Evolutionary conservation across 2,329 filamentous ascomycete species (phyloP), one percentile per base, ranked within the genome.

Genomic region (Eutypa lata): DNA sequence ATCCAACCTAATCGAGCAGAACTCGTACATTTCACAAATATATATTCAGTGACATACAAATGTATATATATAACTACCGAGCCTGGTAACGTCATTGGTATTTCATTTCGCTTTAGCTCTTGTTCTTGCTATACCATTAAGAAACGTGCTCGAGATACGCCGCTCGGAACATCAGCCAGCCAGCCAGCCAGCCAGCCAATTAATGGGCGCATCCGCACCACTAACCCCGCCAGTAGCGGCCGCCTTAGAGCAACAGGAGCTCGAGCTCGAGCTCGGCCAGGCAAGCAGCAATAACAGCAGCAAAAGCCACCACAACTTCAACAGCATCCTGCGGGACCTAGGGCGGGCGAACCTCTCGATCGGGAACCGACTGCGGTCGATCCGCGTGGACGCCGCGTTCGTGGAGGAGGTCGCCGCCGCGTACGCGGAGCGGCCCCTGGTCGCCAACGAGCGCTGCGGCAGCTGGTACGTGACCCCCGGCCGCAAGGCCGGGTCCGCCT

Each of bases 381-480:
- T 97, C 68, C 75, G 79, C 54, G 73, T 80, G 26, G 94, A 97
- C 70, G 87, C 91, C 8, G 69, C 69, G 1, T 97, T 97, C 68
- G 89, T 94, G 21, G 69, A 74, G 22, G 67, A 75, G 7, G 86
- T 91, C 0, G 79, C 82, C 1, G 67, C 70, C 1, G 76, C 78
- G 0, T 83, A 78, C 53, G 35, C 13, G 19, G 19, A 2, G 22
- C 42, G 42, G 42, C 91, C 91, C 0, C 76, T 97, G 1, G 77
- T 97, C 14, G 91, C 93, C 28, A 99, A 99, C 67, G 92, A 97
- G 75, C 83, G 94, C 54, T 97, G 94, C 69, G 94, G 94, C 1
- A 93, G 90, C 71, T 99, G 94, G 94, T 97, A 97, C 69, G 88
- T 97, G 24, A 73, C 77, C 33, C 87, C 87, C 0, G 70, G 70